Evolutionary conservation across 768 basidiomycete genomes (phyloP), one percentile per base, ranked within the genome.

Genomic region (Tylopilus vinaceipallidus): DNA sequence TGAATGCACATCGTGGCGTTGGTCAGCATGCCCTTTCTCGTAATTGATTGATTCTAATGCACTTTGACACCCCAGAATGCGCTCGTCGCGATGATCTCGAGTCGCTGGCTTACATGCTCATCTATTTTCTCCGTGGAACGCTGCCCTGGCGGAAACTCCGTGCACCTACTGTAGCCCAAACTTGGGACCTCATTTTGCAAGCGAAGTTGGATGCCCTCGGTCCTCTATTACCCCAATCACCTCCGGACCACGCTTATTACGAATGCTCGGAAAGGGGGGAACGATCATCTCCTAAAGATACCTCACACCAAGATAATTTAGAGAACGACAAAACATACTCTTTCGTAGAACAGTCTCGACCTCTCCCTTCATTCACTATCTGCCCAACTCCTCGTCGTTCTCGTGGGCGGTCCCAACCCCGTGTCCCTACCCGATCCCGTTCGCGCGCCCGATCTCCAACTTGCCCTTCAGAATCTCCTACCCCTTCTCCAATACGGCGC

Each of bases 51-150:
- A 23, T 8, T 13, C 39, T 43, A 30, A 54, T 32, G 19, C 27
- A 19, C 1, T n/a, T n/a, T n/a, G n/a, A n/a, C n/a, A n/a, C 14
- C 23, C 45, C 64, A 83, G 88, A 91, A 66, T 83, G 81, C 11
- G 85, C 86, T 6, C 79, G 88, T 41, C 78, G 88, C 33, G 88
- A 91, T 57, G 88, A 91, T 61, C 78, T 91, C 49, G 88, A 90
- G 68, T 83, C 83, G 0, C 73, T 91, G 7, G 84, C 88, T 0
- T 91, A 91, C 69, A 87, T 89, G 85, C 78, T 90, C 52, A 81
- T 89, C 36, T 89, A 90, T 60, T 89, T 91, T 66, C 68, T 89
- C 13, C 83, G 86, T 6, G 87, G 88, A 14, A 83, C 82, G 0
- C 73, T 90, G 3, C 88, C 88, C 1, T 91, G 88, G 88, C 76